Percentiles rank a stretch among this genome's conserved stretches.
Conservation (phyloP, 176 grass and related monocot species). For the Dendrocalamus sinicus region DNA sequence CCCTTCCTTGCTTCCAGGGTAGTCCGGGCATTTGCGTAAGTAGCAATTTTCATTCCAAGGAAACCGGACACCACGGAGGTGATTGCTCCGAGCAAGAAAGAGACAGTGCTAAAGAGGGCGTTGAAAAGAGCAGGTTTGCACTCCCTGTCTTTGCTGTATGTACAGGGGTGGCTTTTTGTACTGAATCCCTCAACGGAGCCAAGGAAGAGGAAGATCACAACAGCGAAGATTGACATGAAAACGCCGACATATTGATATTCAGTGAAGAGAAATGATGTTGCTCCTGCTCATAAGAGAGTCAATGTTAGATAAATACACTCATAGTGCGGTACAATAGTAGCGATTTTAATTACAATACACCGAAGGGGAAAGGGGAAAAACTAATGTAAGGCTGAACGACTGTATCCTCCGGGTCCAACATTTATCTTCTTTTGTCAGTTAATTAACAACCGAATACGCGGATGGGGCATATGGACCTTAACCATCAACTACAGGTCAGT, state of each 20-base stretch:
- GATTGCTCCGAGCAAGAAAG: slow-evolving; percentile 55
- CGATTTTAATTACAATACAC: neutral
- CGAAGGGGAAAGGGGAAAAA: neutral
- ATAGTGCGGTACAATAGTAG: neutral
- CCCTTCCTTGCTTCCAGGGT: slow-evolving; percentile 60
- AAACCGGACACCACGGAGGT: slow-evolving; percentile 60
- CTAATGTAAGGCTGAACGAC: neutral
- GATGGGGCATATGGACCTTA: no score
- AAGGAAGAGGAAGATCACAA: slow-evolving; percentile 81
- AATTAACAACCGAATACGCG: no score
- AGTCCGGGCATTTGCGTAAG: slow-evolving; percentile 60
- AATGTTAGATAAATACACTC: slow-evolving; percentile 4
- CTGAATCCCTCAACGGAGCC: slow-evolving; percentile 85
- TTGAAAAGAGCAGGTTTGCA: slow-evolving; percentile 58
- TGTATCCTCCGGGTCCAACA: neutral
- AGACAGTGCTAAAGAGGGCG: slow-evolving; percentile 52
- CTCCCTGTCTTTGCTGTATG: slow-evolving; percentile 52
- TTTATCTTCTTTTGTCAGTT: no score
- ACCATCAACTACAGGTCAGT: no score
- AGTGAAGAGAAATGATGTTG: slow-evolving; percentile 74
- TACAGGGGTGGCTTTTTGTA: slow-evolving; percentile 61
- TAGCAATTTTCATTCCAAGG: slow-evolving; percentile 67
- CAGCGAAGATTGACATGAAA: slow-evolving; percentile 78
- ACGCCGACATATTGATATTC: slow-evolving; percentile 75
- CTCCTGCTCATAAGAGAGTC: slow-evolving; percentile 45